Percentiles rank a stretch among this genome's conserved stretches.
These are phyloP conservation scores for Hippophae rhamnoides DNA, from an alignment of 306 rosid species.

Conservation along the genomic window DNA sequence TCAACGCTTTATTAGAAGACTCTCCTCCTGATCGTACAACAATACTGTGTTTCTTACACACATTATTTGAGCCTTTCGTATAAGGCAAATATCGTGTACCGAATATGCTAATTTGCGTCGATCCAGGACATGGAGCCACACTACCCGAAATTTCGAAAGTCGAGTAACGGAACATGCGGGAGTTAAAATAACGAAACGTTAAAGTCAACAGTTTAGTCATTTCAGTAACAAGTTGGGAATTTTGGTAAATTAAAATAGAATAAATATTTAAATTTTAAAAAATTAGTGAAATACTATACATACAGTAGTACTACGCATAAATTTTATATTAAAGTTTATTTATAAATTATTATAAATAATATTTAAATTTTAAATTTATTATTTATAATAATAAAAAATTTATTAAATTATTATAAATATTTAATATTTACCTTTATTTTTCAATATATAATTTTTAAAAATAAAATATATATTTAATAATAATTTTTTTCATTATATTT, in stretches of 20 bases:
- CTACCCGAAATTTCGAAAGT: no score
- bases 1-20: background rate
- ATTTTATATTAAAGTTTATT: no score
- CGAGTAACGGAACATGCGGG: conserved; percentile 7
- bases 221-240: background rate
- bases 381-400: no score
- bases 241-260: background rate
- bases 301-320: no score
- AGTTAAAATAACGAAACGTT: background rate
- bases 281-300: background rate
- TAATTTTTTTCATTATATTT: no score
- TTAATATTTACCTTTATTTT: no score
- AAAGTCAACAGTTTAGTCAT: conserved; percentile 22
- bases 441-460: no score
- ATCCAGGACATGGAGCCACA: background rate
- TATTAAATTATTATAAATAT: no score
- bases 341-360: no score
- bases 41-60: background rate
- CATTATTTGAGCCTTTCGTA: background rate
- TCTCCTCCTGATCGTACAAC: background rate
- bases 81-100: background rate
- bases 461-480: no score
- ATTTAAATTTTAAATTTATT: no score
- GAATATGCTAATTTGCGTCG: background rate
- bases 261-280: background rate